Evolutionary conservation across 1,284 basidiomycete species (phyloP).

Genomic region (Anthracocystis panici-leucophaei): DNA sequence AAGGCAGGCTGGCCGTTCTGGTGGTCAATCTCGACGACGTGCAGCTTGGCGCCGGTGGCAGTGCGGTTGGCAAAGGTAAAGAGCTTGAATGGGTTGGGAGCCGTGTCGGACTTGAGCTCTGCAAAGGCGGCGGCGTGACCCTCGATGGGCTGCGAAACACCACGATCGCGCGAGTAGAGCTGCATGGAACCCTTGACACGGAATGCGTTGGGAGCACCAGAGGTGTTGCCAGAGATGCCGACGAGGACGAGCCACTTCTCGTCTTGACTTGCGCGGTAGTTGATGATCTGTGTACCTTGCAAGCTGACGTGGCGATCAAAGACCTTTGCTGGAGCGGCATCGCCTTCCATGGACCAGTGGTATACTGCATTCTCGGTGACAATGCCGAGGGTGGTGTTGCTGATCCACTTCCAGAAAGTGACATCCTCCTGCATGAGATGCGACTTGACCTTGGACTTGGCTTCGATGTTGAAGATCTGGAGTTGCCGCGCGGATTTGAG

Average conservation of each 20-base stretch:
- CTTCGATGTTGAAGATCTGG: slow-evolving; percentile 97
- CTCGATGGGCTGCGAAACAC: slow-evolving; percentile 98
- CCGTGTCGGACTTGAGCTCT: slow-evolving; percentile 76
- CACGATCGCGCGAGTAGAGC: slow-evolving; percentile 87
- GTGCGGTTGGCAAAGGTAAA: slow-evolving; percentile 97
- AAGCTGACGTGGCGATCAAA: slow-evolving; percentile 98
- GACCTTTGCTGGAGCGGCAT: slow-evolving; percentile 84
- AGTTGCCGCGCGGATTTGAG: slow-evolving; percentile 85
- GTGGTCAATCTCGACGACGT: slow-evolving; percentile 99
- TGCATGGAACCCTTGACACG: slow-evolving; percentile 80
- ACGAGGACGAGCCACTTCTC: slow-evolving; percentile 98
- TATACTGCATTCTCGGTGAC: slow-evolving; percentile 94
- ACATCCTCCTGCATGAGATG: slow-evolving; percentile 92
- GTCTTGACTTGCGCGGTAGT: slow-evolving; percentile 91
- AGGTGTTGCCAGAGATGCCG: slow-evolving; percentile 92
- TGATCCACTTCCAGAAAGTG: slow-evolving; percentile 99
- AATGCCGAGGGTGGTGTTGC: slow-evolving; percentile 88
- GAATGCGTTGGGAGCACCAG: slow-evolving; percentile 76
- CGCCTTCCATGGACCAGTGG: slow-evolving; percentile 87
- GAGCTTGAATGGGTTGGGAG: slow-evolving; percentile 75
- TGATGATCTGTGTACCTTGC: slow-evolving; percentile 95
- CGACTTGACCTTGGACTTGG: slow-evolving; percentile 96
- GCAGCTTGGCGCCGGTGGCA: slow-evolving; percentile 96
- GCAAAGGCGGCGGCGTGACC: slow-evolving; percentile 98
- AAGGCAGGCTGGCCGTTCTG: slow-evolving; percentile 94